Conservation (phyloP, 148 eudicot genomes). For the Salicornia ramosissima region DNA sequence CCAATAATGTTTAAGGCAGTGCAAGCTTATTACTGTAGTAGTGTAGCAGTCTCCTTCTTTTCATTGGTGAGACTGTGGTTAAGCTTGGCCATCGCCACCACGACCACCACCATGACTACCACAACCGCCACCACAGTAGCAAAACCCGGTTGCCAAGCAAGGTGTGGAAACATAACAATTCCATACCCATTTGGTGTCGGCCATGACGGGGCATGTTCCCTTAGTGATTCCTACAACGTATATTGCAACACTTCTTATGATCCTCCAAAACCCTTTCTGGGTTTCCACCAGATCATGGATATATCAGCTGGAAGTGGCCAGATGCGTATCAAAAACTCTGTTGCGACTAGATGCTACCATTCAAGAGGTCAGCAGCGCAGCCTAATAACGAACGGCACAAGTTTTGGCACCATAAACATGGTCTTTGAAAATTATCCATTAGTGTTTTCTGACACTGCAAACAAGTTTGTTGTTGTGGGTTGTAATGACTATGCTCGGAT, state of each 20-base stretch:
- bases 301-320: slow-evolving; percentile 28
- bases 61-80: too few relatives aligned
- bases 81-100: too few relatives aligned
- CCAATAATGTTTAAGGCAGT: too few relatives aligned
- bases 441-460: slow-evolving; percentile 32
- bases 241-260: slow-evolving; percentile 10
- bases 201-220: not conserved
- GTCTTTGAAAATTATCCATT: too few relatives aligned
- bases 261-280: not conserved
- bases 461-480: slow-evolving; percentile 38
- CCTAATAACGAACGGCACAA: too few relatives aligned
- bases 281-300: not conserved
- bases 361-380: too few relatives aligned
- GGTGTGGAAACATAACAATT: slow-evolving; percentile 17
- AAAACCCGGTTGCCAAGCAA: slow-evolving; percentile 9
- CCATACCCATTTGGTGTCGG: slow-evolving; percentile 21
- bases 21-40: too few relatives aligned
- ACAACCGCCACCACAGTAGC: not conserved
- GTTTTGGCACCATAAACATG: too few relatives aligned
- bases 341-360: slow-evolving; percentile 25
- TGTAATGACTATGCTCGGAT: slow-evolving; percentile 37
- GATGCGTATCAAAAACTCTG: slow-evolving; percentile 19
- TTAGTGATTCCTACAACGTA: not conserved
- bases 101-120: too few relatives aligned
- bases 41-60: too few relatives aligned